These are phyloP conservation scores for Paramecium sonneborni DNA, from an alignment of 73 alveolate genomes.

Conservation along the genomic window DNA sequence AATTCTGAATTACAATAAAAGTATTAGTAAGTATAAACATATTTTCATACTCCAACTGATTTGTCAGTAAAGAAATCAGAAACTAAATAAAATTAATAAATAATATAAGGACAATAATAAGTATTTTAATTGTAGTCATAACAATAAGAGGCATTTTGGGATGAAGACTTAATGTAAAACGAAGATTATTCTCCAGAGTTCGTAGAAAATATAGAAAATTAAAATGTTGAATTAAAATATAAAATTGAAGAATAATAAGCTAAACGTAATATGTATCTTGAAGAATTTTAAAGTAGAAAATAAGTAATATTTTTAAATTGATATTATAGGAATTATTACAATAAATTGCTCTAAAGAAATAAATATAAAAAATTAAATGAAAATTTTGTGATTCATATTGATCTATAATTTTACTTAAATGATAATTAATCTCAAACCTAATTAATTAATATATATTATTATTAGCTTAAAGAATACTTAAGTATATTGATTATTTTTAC, in stretches of 20 bases:
- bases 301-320: background rate
- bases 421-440: no score
- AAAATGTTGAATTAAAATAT: background rate
- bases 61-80: background rate
- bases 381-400: background rate
- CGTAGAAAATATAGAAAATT: background rate
- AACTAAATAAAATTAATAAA: background rate
- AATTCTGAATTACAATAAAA: background rate
- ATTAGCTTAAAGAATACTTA: background rate
- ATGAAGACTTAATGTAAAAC: background rate
- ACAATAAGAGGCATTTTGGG: background rate
- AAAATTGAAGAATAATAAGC: background rate
- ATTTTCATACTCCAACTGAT: slow-evolving; percentile 28
- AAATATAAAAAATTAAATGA: background rate
- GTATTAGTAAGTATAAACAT: background rate
- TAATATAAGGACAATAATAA: background rate
- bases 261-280: background rate
- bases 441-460: background rate
- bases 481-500: background rate
- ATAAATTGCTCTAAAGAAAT: background rate
- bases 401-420: background rate
- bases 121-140: background rate
- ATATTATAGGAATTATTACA: background rate
- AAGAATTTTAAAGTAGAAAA: background rate
- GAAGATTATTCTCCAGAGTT: background rate